Evolutionary conservation across 345 rosid genomes (phyloP), one percentile per base, ranked within the genome.

Genomic region (Punica granatum): DNA sequence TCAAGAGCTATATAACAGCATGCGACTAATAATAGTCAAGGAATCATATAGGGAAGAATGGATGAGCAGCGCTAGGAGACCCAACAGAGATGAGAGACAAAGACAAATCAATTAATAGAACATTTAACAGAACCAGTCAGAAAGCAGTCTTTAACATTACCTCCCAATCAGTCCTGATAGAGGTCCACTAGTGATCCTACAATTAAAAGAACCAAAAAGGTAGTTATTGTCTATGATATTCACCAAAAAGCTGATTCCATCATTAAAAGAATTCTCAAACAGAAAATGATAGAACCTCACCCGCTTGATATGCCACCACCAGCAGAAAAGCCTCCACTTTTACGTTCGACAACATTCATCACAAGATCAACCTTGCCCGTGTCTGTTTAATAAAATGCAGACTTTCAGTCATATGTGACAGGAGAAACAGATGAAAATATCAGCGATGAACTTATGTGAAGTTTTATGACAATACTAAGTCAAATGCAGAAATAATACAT

Each of bases 281-380:
- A 23, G 13, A 53, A 58, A 30, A 14, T 6, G 21, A 7, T 30
- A 16, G 59, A 26, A 66, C 34, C 96, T 76, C 73, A 86, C 97
- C 97, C 97, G 70, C 96, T 90, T 37, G 98, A 90, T 79, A 92
- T 86, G 54, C 97, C 93, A 67, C 92, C 98, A 80, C 97, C 98
- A 65, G 93, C 98, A 61, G 97, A 90, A 75, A 92, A 90, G 56
- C 95, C 96, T 74, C 97, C 98, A 81, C 89, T 91, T 70, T 93
- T 92, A 70, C 97, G 89, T 76, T 91, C 99, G 65, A 91, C 98
- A 78, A 89, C 91, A 78, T 88, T 91, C 96, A 94, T 83, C 66
- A 88, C 78, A 79, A 91, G 79, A 75, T 94, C 98, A 77, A 94
- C 98, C 82, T 91, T 92, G 34, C 85, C 90, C 28, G 84, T 85